Base-by-base conservation (phyloP, 768 basidiomycete genomes). In the Lepiota brunneoincarnata region DNA sequence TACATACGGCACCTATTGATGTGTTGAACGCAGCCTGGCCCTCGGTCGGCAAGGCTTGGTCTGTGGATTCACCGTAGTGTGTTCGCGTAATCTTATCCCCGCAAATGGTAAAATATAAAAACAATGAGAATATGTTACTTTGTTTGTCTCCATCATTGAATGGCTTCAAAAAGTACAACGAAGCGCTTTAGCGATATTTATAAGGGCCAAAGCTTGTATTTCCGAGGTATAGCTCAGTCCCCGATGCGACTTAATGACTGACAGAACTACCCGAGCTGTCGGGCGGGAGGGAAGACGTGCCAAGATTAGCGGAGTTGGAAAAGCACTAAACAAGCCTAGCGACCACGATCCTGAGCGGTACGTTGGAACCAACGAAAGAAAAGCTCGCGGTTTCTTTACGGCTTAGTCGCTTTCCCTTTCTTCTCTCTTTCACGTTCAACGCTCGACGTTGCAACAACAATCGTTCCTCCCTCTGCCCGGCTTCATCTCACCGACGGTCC, bases 401-500 rank as follows among this genome's bases (percentile, higher is more conserved):
- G 31, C 45, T 44, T 12, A 34, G 12, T 18, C 42, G 44, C 24
- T 40, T 42, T 46, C 44, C 46, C 24, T 62, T 39, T 54, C 38
- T 49, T 55, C 24, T 57, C 51, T 43, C 31, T 56, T 52, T 48
- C 41, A 45, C 49, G 28, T 52, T 38, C 34, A 20, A 24, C 10
- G 12, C 49, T 31, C 21, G 14, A 20, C 24, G 17, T 31, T n/a
- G 15, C 11, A 9, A 18, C 34, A 31, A 6, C 41, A 20, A 6
- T 17, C 44, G 51, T 47, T 36, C 37, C 45, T 56, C 31, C 39
- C 31, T 10, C 48, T 23, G 35, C 55, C 54, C 45, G 60, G 54
- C 36, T 59, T 66, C 50, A 23, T 58, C 49, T 28, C 34, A 26
- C 17, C 28, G 56, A 58, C 59, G 51, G 54, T 59, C 48, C 26